Evolutionary conservation across 2,329 filamentous ascomycete genomes (phyloP).

Genomic region (Chrysoporthe austroafricana): DNA sequence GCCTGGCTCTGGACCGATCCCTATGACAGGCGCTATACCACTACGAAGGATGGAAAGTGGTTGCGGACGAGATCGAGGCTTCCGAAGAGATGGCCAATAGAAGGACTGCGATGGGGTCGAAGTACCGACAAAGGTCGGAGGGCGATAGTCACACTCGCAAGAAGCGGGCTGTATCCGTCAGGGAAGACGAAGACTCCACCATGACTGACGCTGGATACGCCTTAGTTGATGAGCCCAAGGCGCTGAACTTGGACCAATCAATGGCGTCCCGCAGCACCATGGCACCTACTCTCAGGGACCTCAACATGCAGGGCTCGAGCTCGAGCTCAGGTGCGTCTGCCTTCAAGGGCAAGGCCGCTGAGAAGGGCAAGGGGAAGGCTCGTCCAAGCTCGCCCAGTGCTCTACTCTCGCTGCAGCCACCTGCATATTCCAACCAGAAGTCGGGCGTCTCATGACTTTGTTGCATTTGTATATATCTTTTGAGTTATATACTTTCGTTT

Average conservation of each 20-base stretch:
- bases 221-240: conserved; percentile 33
- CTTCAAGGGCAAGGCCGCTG: conserved; percentile 37
- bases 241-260: conserved; percentile 33
- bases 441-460: conserved; percentile 37
- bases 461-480: no score
- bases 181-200: conserved; percentile 51
- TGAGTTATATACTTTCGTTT: no score
- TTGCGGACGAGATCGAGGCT: conserved; percentile 64
- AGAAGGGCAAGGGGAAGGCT: conserved; percentile 40
- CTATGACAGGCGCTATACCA: conserved; percentile 86
- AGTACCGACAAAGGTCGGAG: conserved; percentile 47
- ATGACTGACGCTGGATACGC: conserved; percentile 42
- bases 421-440: conserved; percentile 31
- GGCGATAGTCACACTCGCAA: conserved; percentile 58
- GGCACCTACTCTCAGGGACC: conserved; percentile 35
- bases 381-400: conserved; percentile 20
- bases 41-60: conserved; percentile 82
- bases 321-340: conserved; percentile 35
- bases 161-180: conserved; percentile 55
- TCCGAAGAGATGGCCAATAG: conserved; percentile 66
- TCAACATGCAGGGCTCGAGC: conserved; percentile 42
- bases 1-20: conserved; percentile 77
- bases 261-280: conserved; percentile 32
- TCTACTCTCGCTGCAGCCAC: conserved; percentile 11
- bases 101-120: conserved; percentile 43